Evolutionary conservation across 2,329 filamentous ascomycete species (phyloP).

Genomic region (Cercospora sojina): DNA sequence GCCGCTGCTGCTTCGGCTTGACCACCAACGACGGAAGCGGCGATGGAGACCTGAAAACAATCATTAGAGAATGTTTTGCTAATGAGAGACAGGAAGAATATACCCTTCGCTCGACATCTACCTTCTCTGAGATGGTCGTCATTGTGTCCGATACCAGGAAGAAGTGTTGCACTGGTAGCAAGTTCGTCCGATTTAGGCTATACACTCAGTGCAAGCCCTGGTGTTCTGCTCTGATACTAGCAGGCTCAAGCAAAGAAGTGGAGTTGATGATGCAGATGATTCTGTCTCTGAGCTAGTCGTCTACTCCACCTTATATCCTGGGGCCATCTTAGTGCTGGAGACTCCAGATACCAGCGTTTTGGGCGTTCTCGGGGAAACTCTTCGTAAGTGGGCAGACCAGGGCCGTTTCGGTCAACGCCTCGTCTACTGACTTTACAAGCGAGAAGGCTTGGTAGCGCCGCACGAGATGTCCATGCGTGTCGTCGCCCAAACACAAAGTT

Average conservation of each 20-base stretch:
- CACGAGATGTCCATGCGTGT: background rate
- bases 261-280: background rate
- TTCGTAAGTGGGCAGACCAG: background rate
- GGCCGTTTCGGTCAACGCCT: background rate
- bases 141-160: background rate
- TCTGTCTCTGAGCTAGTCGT: background rate
- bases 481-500: background rate
- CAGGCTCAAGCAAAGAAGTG: background rate
- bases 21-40: conserved; percentile 1
- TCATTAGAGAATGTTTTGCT: background rate
- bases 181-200: background rate
- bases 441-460: conserved; percentile 3
- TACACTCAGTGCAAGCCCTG: background rate
- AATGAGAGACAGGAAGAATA: too few relatives aligned
- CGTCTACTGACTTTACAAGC: background rate
- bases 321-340: background rate
- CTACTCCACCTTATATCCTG: conserved; percentile 4
- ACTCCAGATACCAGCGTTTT: background rate
- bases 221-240: background rate
- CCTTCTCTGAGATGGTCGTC: background rate
- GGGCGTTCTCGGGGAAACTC: background rate
- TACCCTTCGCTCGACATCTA: background rate
- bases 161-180: background rate
- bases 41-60: conserved; percentile 5
- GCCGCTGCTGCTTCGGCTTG: conserved; percentile 12